phyloP scores from a whole-genome alignment of 768 basidiomycete species.

The Postia placenta region DNA sequence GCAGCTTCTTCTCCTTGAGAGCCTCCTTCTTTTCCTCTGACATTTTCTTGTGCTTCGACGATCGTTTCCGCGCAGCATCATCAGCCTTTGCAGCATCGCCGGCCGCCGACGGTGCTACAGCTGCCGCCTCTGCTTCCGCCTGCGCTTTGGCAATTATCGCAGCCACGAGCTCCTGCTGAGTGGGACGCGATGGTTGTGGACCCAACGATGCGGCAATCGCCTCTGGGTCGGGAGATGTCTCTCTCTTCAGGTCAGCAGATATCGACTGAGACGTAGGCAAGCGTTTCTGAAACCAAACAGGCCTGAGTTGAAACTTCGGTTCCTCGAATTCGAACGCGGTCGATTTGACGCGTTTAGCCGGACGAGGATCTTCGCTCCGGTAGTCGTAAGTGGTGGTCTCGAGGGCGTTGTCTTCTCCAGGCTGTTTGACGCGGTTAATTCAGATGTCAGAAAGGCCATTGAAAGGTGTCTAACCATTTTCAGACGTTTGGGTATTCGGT shows the following conservation, averaged over 20 bases:
- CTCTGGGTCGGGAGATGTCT: no score
- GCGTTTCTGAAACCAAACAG: slow-evolving; percentile 14
- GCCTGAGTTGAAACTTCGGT: slow-evolving; percentile 18
- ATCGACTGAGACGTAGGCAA: background rate
- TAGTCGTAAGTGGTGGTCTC: background rate
- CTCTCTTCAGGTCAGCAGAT: no score
- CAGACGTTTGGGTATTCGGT: slow-evolving; percentile 78
- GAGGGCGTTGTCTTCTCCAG: slow-evolving; percentile 18
- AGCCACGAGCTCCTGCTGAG: slow-evolving; percentile 23
- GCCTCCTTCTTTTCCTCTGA: slow-evolving; percentile 57
- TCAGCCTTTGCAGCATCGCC: slow-evolving; percentile 18
- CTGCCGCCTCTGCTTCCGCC: slow-evolving; percentile 12
- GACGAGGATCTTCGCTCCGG: slow-evolving; percentile 7
- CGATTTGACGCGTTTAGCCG: slow-evolving; percentile 11
- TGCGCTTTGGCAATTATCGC: slow-evolving; percentile 32
- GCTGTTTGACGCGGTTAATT: slow-evolving; percentile 8
- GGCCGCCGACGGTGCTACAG: slow-evolving; percentile 11
- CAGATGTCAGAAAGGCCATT: no score
- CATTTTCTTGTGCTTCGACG: slow-evolving; percentile 32
- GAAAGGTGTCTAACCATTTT: slow-evolving; percentile 30
- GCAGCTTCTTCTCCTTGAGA: slow-evolving; percentile 73
- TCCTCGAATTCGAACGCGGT: slow-evolving; percentile 10
- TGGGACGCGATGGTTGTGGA: background rate
- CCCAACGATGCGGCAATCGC: no score
- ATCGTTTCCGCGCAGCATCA: slow-evolving; percentile 16